Evolutionary conservation across 768 basidiomycete species (phyloP), one percentile per base, ranked within the genome.

Genomic region (Rhizopogon vinicolor): DNA sequence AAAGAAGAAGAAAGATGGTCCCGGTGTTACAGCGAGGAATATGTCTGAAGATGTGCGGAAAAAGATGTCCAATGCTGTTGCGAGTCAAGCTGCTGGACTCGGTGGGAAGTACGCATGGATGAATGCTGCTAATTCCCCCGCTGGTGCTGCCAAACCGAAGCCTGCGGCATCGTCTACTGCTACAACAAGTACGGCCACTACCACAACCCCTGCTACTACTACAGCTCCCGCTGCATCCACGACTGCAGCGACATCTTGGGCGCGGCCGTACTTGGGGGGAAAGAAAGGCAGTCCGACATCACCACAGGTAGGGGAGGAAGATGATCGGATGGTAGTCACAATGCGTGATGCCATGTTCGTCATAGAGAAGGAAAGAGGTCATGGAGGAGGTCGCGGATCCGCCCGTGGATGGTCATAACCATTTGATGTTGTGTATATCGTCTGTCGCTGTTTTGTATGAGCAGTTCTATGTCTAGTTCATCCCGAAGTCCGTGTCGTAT

Each of bases 41-140:
- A 91, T 95, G 89, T 87, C 86, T 5, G 93, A 93, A 69, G 93
- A 94, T 62, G 88, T 92, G 62, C 77, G 86, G 61, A 95, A 95
- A 78, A 93, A 91, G 68, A 85, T 94, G 85, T 89, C 87, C 35
- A 93, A 96, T 68, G 88, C 88, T 22, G 89, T 90, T 6, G 93
- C 93, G 22, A 87, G 85, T 60, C 91, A 91, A 66, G 91, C 91
- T 5, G 90, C 91, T n/a, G 93, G 93, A 0, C 66, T 91, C 19
- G 83, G 85, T 1, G 85, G 87, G 19, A 87, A 86, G 69, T 95
- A 93, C 63, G 78, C 89, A 14, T 95, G 93, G 93, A 91, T 94
- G 90, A 91, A 75, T 14, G 81, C 87, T 5, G 80, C 83, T 2
- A 81, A 76, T 57, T 72, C 77, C 1, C 72, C 75, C 2, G 68